These are phyloP conservation scores for Phytophthora cryptogea DNA, from an alignment of 352 stramenopile genomes.

Conservation along the genomic window DNA sequence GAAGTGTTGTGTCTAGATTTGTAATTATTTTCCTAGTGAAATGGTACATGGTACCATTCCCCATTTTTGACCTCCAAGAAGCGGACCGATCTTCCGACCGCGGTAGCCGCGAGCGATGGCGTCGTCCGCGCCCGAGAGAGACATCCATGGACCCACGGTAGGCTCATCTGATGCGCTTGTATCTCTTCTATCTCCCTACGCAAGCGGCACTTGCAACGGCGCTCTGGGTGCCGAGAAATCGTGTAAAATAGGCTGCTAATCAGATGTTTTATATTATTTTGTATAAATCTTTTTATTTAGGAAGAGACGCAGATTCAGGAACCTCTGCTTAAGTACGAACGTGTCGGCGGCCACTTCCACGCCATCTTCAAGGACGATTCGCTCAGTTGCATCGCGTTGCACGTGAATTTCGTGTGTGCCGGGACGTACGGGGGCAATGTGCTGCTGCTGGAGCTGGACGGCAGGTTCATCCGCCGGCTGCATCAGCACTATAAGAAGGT, in stretches of 20 bases:
- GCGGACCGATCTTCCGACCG: conserved; percentile 10
- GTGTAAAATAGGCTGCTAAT: conserved; percentile 13
- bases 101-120: neutral
- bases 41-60: no score
- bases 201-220: neutral
- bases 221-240: conserved; percentile 10
- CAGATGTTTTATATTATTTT: conserved; percentile 7
- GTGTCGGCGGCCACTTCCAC: conserved; percentile 83
- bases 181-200: neutral
- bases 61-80: conserved; percentile 3
- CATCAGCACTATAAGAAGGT: conserved; percentile 91
- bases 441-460: conserved; percentile 77
- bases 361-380: conserved; percentile 89
- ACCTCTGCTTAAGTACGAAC: conserved; percentile 88
- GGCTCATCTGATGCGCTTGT: neutral
- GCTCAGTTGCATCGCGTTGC: conserved; percentile 78
- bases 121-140: conserved; percentile 19
- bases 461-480: conserved; percentile 74
- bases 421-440: conserved; percentile 85
- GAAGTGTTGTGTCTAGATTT: no score
- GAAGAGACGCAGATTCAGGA: conserved; percentile 37
- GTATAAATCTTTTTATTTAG: conserved; percentile 6
- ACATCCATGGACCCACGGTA: conserved; percentile 25
- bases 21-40: no score
- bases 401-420: conserved; percentile 79